Base-by-base conservation (phyloP, 1,139 yeast species). In the Pichia sp. region DNA sequence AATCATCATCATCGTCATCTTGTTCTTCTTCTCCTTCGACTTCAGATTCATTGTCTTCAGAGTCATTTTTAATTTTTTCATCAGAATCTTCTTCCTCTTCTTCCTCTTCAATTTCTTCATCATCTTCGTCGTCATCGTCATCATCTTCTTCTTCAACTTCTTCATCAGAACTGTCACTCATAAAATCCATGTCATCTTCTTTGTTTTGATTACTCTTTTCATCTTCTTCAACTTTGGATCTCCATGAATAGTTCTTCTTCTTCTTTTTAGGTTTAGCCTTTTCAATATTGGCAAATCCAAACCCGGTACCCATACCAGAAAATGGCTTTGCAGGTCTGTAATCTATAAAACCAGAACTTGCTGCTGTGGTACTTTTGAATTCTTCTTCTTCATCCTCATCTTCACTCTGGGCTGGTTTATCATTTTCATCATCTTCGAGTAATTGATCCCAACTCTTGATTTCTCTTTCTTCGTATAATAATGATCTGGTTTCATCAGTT, bases 391-490 rank as follows among this genome's bases (percentile, higher is more conserved):
- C 67, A 14, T 63, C 66, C 4, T 55, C 62, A 10, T 60, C 67
- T 3, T 42, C n/a, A 8, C 48, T 20, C 30, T 54, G n/a, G n/a
- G n/a, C 44, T 37, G 43, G 35, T 30, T 48, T 47, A 54, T 60
- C 15, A 17, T 12, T 7, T 20, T 55, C 63, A 35, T 54, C 64
- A 31, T 49, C 61, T 34, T 72, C 77, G 9, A 50, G 41, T 14
- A 50, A n/a, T 37, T 70, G 76, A 20, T 72, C 71, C 91, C 91
- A 85, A 27, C 81, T 83, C 57, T 77, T 80, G 1, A 81, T 78
- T 40, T 75, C 78, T 54, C 84, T 72, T 55, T 84, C 83, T 62
- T 86, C 94, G 58, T 86, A 89, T 35, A 88, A 67, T 19, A 87
- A 71, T 11, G 76, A 83, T 48, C 67, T 72, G 0, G 91, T 84